Conservation (phyloP, 106 monocot genomes). For the Hemerocallis citrina region DNA sequence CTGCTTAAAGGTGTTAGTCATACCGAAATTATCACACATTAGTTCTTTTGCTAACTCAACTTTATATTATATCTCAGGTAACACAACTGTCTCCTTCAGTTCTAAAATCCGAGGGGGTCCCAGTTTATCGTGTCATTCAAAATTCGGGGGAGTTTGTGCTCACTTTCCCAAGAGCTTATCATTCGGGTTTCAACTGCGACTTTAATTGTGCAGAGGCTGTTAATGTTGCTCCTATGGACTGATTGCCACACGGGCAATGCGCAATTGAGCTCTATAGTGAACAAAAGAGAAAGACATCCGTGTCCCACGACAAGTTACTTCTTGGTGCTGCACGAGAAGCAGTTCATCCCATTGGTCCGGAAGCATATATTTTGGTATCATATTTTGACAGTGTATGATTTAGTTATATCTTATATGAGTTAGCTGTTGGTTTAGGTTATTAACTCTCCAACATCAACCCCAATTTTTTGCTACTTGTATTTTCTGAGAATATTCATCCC, state of each 20-base stretch:
- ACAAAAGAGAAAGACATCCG: conserved; percentile 74
- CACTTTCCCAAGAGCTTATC: conserved; percentile 91
- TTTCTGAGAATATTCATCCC: too few relatives aligned
- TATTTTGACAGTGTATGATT: too few relatives aligned
- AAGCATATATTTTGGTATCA: too few relatives aligned
- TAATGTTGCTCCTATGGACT: conserved; percentile 89
- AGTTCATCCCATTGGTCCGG: too few relatives aligned
- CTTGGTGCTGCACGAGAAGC: conserved; percentile 60
- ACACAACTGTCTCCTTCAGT: conserved; percentile 91
- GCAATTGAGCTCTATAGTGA: conserved; percentile 80
- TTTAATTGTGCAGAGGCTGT: conserved; percentile 99
- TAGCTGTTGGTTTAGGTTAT: too few relatives aligned
- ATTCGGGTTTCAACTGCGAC: conserved; percentile 93
- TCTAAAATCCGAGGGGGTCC: conserved; percentile 82
- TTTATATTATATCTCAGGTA: conserved; percentile 40
- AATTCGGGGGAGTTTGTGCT: conserved; percentile 82
- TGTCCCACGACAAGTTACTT: conserved; percentile 90
- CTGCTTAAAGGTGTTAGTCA: too few relatives aligned
- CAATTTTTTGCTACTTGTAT: too few relatives aligned
- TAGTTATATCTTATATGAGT: too few relatives aligned
- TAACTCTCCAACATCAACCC: too few relatives aligned
- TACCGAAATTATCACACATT: not conserved
- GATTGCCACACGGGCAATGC: conserved; percentile 78
- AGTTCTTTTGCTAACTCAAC: not conserved
- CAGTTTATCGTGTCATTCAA: conserved; percentile 78